Evolutionary conservation across 495 filamentous ascomycete species (phyloP).

Genomic region (Penicillium canescens): DNA sequence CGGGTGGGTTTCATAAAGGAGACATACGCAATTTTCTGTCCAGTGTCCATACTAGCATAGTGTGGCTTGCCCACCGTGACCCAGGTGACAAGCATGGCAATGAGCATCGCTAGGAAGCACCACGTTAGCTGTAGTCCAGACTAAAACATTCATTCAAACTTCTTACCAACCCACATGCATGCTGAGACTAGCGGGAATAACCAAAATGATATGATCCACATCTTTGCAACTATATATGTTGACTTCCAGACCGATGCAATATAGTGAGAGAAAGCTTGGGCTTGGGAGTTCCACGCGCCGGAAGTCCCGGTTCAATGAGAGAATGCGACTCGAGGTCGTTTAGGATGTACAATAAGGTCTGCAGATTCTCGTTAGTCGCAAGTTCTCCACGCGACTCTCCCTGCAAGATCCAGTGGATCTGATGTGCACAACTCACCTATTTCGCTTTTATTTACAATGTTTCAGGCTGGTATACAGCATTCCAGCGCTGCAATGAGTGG

Average conservation of each 20-base stretch:
- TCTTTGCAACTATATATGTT: slow-evolving; percentile 17
- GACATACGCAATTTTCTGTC: slow-evolving; percentile 73
- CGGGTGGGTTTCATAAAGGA: not conserved
- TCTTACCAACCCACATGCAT: slow-evolving; percentile 73
- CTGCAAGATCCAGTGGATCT: not conserved
- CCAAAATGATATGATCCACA: slow-evolving; percentile 64
- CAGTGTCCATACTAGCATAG: slow-evolving; percentile 65
- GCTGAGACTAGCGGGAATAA: slow-evolving; percentile 79
- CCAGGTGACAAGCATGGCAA: slow-evolving; percentile 74
- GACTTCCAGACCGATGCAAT: not conserved
- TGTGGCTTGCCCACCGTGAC: slow-evolving; percentile 54
- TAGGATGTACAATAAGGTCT: not conserved
- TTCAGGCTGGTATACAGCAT: not conserved
- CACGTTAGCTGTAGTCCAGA: slow-evolving; percentile 1
- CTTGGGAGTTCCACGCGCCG: no score
- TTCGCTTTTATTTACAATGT: slow-evolving; percentile 1
- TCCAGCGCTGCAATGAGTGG: not conserved
- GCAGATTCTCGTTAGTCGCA: not conserved
- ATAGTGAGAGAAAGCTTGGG: not conserved
- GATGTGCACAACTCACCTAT: not conserved
- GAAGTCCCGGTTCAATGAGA: not conserved
- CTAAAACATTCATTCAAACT: slow-evolving; percentile 25
- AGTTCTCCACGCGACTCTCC: not conserved
- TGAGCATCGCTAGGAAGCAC: slow-evolving; percentile 54
- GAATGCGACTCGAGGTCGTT: not conserved